Percentiles rank a stretch among this genome's conserved stretches.
phyloP scores from a whole-genome alignment of 2,329 filamentous ascomycete genomes.

The Arthrobotrys conoides region DNA sequence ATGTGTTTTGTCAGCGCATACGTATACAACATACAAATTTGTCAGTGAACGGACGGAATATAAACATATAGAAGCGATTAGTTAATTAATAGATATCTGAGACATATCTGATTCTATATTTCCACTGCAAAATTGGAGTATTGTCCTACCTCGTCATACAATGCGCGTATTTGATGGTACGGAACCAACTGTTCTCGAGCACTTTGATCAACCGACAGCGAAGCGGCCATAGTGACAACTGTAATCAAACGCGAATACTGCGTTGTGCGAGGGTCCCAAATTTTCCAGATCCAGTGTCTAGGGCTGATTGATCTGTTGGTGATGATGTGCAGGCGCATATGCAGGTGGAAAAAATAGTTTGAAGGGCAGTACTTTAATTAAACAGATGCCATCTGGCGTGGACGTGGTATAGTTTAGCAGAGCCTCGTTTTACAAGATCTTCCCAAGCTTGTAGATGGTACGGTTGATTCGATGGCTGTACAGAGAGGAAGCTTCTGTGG shows the following conservation, averaged over 20 bases:
- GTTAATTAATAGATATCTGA: background rate
- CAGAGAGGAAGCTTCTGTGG: background rate
- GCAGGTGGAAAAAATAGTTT: conserved; percentile 3
- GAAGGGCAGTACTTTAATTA: background rate
- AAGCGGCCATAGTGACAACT: conserved; percentile 4
- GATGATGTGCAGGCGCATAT: conserved; percentile 18
- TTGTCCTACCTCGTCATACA: conserved; percentile 47
- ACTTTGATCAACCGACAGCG: background rate
- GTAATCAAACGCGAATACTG: conserved; percentile 27
- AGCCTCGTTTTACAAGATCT: conserved; percentile 15
- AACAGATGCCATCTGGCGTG: background rate
- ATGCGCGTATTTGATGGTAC: conserved; percentile 53
- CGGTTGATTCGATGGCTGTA: conserved; percentile 22
- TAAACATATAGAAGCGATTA: background rate
- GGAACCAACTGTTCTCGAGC: conserved; percentile 16
- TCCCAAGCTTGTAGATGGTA: background rate
- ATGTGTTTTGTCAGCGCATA: conserved; percentile 17
- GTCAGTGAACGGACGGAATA: background rate
- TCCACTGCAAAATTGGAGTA: background rate
- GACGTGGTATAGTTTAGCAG: background rate
- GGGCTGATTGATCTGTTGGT: conserved; percentile 11
- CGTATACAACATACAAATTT: conserved; percentile 16
- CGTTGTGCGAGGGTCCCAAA: conserved; percentile 28
- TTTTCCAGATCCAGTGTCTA: background rate
- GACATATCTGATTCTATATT: background rate